phyloP scores from a whole-genome alignment of 805 yeast genomes.

The Zygotorulaspora sp. region DNA sequence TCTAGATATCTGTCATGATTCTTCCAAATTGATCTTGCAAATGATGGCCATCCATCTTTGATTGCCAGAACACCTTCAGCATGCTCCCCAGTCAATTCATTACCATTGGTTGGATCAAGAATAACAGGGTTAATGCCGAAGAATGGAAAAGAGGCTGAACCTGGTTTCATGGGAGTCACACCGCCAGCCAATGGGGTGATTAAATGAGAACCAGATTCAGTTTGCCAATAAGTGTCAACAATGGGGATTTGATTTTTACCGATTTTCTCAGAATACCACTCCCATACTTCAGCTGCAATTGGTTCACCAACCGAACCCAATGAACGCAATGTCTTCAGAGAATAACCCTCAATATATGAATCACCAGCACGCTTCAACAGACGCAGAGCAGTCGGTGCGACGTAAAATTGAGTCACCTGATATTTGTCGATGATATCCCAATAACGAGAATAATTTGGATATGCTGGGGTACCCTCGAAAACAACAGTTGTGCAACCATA shows the following conservation, averaged over 20 bases:
- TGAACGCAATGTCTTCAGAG: slow-evolving; percentile 59
- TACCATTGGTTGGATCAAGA: slow-evolving; percentile 70
- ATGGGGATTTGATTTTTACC: slow-evolving; percentile 69
- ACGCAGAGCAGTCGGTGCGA: slow-evolving; percentile 81
- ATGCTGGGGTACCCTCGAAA: slow-evolving; percentile 85
- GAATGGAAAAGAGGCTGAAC: slow-evolving; percentile 80
- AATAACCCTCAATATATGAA: slow-evolving; percentile 53
- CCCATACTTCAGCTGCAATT: slow-evolving; percentile 82
- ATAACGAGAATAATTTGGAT: slow-evolving; percentile 73
- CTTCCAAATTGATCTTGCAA: slow-evolving; percentile 77
- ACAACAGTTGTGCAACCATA: slow-evolving; percentile 76
- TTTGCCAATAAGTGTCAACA: slow-evolving; percentile 86
- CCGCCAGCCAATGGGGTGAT: slow-evolving; percentile 74
- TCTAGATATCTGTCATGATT: slow-evolving; percentile 72
- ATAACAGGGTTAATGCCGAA: slow-evolving; percentile 74
- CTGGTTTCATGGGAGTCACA: slow-evolving; percentile 77
- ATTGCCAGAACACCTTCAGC: slow-evolving; percentile 80
- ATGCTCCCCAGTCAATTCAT: slow-evolving; percentile 60
- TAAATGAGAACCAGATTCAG: slow-evolving; percentile 79
- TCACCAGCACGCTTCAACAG: slow-evolving; percentile 72
- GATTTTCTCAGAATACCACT: slow-evolving; percentile 71
- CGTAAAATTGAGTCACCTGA: slow-evolving; percentile 73
- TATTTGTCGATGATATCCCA: slow-evolving; percentile 73
- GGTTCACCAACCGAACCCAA: slow-evolving; percentile 87
- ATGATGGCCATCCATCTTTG: slow-evolving; percentile 75